Percentiles rank a stretch among this genome's conserved stretches.
These are phyloP conservation scores for Lactarius tabidus DNA, from an alignment of 768 basidiomycete species.

Conservation along the genomic window DNA sequence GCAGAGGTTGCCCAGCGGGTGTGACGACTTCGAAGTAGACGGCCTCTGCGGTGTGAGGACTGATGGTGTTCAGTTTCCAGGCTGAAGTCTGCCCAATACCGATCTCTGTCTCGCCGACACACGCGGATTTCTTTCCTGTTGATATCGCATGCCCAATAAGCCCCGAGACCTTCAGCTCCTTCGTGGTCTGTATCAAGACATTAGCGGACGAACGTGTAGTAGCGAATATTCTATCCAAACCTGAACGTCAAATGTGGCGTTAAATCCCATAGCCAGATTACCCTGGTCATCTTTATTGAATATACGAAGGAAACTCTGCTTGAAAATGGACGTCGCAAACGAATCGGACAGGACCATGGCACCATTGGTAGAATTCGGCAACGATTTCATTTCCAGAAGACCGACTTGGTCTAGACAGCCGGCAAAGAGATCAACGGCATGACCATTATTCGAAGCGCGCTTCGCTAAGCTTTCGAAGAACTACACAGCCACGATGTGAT, in stretches of 20 bases:
- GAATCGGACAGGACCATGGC: conserved; percentile 95
- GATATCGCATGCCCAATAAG: conserved; percentile 98
- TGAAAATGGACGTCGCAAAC: conserved; percentile 97
- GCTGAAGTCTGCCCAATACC: conserved; percentile 98
- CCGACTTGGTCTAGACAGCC: conserved; percentile 99
- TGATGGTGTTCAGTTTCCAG: conserved; percentile 94
- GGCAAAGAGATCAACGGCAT: conserved; percentile 92
- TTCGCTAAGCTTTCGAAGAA: conserved; percentile 95
- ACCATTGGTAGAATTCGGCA: conserved; percentile 95
- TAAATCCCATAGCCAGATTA: conserved; percentile 94
- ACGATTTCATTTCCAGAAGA: conserved; percentile 92
- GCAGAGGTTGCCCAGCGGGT: conserved; percentile 89
- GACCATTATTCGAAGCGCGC: conserved; percentile 90
- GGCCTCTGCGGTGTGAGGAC: conserved; percentile 79
- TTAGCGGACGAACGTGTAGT: background rate
- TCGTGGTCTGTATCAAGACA: conserved; percentile 68
- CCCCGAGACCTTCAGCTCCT: conserved; percentile 97
- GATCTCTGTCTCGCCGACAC: conserved; percentile 98
- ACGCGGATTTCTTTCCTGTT: conserved; percentile 92
- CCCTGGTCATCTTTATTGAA: conserved; percentile 94
- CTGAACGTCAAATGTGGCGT: conserved; percentile 97
- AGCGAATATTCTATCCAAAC: conserved; percentile 36
- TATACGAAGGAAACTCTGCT: conserved; percentile 91
- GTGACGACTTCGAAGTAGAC: conserved; percentile 99
- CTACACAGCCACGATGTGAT: conserved; percentile 38